Conservation (phyloP, 2,329 filamentous ascomycete species). For the Pseudocercospora cruenta region DNA sequence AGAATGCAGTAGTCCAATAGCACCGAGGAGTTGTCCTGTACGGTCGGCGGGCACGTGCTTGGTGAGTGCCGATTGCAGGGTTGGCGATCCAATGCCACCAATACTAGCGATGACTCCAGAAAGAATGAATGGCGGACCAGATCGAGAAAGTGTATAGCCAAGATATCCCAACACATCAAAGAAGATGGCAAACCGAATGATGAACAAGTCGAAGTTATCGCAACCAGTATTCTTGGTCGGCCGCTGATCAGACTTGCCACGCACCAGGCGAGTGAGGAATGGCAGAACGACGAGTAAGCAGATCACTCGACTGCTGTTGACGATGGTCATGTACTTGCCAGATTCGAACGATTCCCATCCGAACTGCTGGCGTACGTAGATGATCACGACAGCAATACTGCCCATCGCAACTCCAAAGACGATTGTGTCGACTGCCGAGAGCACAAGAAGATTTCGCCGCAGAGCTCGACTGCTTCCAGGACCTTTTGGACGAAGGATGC, state of each 20-base stretch:
- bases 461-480: constrained; percentile 63
- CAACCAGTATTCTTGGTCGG: constrained; percentile 66
- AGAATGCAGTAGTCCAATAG: constrained; percentile 82
- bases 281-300: constrained; percentile 77
- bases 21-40: constrained; percentile 86
- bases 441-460: constrained; percentile 77
- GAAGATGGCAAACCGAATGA: constrained; percentile 74
- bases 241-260: constrained; percentile 54
- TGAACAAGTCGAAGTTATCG: constrained; percentile 74
- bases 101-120: constrained; percentile 74
- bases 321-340: constrained; percentile 77
- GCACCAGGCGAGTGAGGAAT: constrained; percentile 73
- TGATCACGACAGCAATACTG: constrained; percentile 75
- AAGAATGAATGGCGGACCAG: constrained; percentile 66
- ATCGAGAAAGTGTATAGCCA: constrained; percentile 71
- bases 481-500: constrained; percentile 74
- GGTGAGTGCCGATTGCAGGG: constrained; percentile 79
- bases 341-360: constrained; percentile 81
- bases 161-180: constrained; percentile 76
- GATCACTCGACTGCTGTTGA: constrained; percentile 75
- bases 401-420: constrained; percentile 83
- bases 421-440: constrained; percentile 79
- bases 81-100: constrained; percentile 84
- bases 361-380: constrained; percentile 82
- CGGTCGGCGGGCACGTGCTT: constrained; percentile 86